phyloP scores from a whole-genome alignment of 768 basidiomycete species.

The Sistotremastrum niveocremeum region DNA sequence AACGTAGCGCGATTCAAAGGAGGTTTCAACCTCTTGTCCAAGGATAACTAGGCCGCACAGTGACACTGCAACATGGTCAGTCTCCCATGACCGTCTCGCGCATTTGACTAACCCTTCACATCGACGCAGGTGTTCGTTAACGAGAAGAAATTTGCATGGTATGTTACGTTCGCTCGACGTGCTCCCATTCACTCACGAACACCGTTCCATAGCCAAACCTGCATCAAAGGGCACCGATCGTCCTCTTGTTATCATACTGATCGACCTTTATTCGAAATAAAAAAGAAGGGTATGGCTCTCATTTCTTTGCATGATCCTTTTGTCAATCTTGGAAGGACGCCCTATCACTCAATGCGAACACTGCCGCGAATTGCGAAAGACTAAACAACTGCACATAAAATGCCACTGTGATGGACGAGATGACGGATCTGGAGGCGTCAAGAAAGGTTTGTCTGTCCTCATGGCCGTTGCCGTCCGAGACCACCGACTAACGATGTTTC shows the following conservation, averaged over 20 bases:
- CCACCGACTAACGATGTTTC: no score
- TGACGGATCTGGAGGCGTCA: not conserved
- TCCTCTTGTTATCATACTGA: slow-evolving; percentile 81
- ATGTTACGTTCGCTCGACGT: slow-evolving; percentile 15
- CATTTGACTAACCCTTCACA: not conserved
- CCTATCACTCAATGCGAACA: slow-evolving; percentile 41
- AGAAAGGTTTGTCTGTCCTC: no score
- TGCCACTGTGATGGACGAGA: slow-evolving; percentile 20
- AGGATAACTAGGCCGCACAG: no score
- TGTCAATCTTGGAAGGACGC: slow-evolving; percentile 20
- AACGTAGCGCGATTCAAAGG: no score
- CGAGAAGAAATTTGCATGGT: slow-evolving; percentile 78
- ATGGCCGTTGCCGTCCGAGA: no score
- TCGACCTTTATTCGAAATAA: slow-evolving; percentile 73
- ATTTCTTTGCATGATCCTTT: no score
- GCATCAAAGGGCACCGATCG: slow-evolving; percentile 90
- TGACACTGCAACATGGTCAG: not conserved
- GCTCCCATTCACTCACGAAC: slow-evolving; percentile 2
- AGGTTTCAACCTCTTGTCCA: no score
- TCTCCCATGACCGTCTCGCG: not conserved
- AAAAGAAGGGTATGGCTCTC: slow-evolving; percentile 28
- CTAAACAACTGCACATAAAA: slow-evolving; percentile 27
- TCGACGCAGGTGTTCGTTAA: slow-evolving; percentile 49
- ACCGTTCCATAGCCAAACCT: slow-evolving; percentile 51
- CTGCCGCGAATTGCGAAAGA: slow-evolving; percentile 27